Base-by-base conservation (phyloP, 2,329 filamentous ascomycete genomes). In the Colletotrichum orbiculare region DNA sequence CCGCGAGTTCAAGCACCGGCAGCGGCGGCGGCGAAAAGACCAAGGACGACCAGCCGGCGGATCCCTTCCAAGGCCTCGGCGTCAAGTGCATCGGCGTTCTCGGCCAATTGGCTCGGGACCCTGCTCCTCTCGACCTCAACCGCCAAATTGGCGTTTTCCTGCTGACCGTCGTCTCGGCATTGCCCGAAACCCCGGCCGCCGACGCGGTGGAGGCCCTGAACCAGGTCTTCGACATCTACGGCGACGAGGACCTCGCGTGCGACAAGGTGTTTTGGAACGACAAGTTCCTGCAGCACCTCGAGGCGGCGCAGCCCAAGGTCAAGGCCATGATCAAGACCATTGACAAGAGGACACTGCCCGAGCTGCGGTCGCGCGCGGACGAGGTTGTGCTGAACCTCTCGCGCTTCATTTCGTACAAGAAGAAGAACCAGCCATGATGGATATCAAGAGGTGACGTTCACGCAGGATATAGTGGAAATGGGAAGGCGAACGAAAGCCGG, bases 81-180 rank as follows among this genome's bases (percentile, higher is more conserved):
- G 87, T 90, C 68, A 91, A 90, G 77, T 90, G 87, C 71, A 81
- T 91, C 68, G 89, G 89, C 58, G 87, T 90, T 7, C 81, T 91
- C 10, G 89, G 89, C 64, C 86, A 87, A 71, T 80, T 91, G 8
- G 89, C 87, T 1, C 78, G 85, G 8, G 76, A 85, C 56, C 85
- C 86, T 4, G 83, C 84, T 2, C 82, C 86, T 0, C 59, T 83
- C 9, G 74, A 78, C 11, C 76, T 84, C 37, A 91, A 91, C 77
- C 83, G 85, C 48, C 86, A 89, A 62, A 84, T 91, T 59, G 88
- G 88, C 52, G 79, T 85, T 13, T 91, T 91, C 73, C 78, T 91
- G 53, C 68, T 91, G 57, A 86, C 83, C 2, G 74, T 88, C 6
- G 75, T 90, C 38, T 78, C 82, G 38, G 75, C 76, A 9, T 76